Evolutionary conservation across 257 asterid genomes (phyloP), one percentile per base, ranked within the genome.

Genomic region (Perilla frutescens): DNA sequence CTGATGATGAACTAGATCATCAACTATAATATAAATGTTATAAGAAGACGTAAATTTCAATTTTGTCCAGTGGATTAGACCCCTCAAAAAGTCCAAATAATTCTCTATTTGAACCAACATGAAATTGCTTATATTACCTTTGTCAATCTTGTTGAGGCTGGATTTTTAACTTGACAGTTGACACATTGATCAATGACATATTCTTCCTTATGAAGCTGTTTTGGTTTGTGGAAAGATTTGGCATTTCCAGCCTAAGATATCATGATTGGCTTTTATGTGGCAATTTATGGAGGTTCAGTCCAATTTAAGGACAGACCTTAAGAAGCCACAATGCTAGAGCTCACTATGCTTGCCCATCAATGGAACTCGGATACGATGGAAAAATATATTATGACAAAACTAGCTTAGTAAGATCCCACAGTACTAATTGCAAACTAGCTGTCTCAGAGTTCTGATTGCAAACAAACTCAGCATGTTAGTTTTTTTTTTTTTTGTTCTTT

Each of bases 111-210:
- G 40, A 43, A 51, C 43, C 61, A 41, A 12, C 68, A 34, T 34
- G 13, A 41, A 8, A 61, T 62, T 47, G 60, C 71, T 62, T 31
- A 62, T 12, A n/a, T 44, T 67, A 73, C 55, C 68, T 55, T 67
- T 11, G 48, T 29, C 62, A 62, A 55, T 54, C 9, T 11, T 57
- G 39, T 11, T 56, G 20, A 2, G 65, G 45, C 45, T 72, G 76
- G 66, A 58, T 55, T 58, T 55, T 31, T 44, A 55, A 54, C 39
- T 36, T 45, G 36, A 20, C 49, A 54, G 31, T 36, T 45, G 36
- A 20, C 49, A 6, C 2, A n/a, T 60, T 14, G 32, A 40, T 60
- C 29, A 36, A 44, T 11, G 44, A 60, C 65, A 12, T 57, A 41
- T 15, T 58, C n/a, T 49, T 50, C 56, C 56, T 44, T 34, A 26